Evolutionary conservation across 768 basidiomycete species (phyloP), one percentile per base, ranked within the genome.

Genomic region (Russula dissimulans): DNA sequence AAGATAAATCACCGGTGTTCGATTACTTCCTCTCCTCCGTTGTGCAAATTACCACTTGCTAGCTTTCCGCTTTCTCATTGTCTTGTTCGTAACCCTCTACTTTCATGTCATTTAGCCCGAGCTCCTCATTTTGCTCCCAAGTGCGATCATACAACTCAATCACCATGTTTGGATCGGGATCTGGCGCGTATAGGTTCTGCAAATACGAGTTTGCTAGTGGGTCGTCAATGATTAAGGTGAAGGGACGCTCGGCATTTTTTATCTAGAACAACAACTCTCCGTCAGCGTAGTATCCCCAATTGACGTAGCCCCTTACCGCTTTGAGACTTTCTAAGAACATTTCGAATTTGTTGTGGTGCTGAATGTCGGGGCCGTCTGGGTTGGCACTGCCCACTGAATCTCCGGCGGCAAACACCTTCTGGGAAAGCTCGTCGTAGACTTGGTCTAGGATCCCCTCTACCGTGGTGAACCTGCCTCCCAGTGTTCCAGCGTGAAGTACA

Each of bases 381-480:
- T 83, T 81, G 38, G 76, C 77, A 45, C 67, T 69, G 8, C 68
- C 71, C 8, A 73, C 67, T 26, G 87, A 81, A 70, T 93, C 91
- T 26, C 91, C 90, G 1, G 78, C 75, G 1, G 85, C 77, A 69
- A 95, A 86, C 12, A 87, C 84, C 69, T 97, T 97, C 61, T 87
- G 86, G 32, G 87, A 87, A 10, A 99, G 82, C 70, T 99, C 95
- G 62, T 95, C 94, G 75, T 95, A 93, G 2, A 99, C 81, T 69
- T 98, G 97, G 60, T 90, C 82, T 39, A 99, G 78, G 56, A 98
- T 86, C 22, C 97, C 97, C 72, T 99, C 97, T 22, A 98, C 78
- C 0, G 97, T 99, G 0, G 97, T 99, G 76, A 99, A 99, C 10
- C 97, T 82, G 9, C 97, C 97, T 12, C 97, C 97, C 3, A 99